These are phyloP conservation scores for Trichoderma oligosporum DNA, from an alignment of 2,329 filamentous ascomycete genomes.

Conservation along the genomic window DNA sequence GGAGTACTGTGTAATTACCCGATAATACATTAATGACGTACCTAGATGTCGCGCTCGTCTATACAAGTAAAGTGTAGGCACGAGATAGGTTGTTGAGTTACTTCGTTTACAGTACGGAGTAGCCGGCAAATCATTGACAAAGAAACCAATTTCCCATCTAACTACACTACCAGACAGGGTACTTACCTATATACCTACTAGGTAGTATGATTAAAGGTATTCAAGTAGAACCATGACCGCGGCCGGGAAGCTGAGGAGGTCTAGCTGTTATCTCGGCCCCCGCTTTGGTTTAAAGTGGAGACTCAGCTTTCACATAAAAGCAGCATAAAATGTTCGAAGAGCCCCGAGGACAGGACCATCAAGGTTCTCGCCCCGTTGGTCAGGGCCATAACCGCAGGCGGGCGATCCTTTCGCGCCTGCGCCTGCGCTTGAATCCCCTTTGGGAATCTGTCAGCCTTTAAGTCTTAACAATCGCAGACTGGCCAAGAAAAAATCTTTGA, in stretches of 20 bases:
- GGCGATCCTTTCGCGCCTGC: conserved; percentile 9
- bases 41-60: no score
- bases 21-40: no score
- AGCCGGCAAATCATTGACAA: no score
- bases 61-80: no score
- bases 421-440: conserved; percentile 11
- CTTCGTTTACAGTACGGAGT: no score
- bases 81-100: no score
- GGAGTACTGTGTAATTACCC: no score
- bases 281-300: not conserved
- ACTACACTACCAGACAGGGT: no score
- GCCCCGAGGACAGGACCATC: conserved; percentile 27
- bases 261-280: not conserved
- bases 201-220: no score
- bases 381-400: conserved; percentile 8
- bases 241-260: not conserved
- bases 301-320: not conserved
- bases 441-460: not conserved
- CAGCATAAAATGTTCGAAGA: conserved; percentile 9
- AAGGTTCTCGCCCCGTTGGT: conserved; percentile 29
- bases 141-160: no score
- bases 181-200: no score
- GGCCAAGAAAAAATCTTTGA: not conserved
- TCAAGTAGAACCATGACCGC: not conserved
- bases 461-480: not conserved